These are phyloP conservation scores for Entelexis paramagnoliae DNA, from an alignment of 1,139 yeast genomes.

Conservation along the genomic window DNA sequence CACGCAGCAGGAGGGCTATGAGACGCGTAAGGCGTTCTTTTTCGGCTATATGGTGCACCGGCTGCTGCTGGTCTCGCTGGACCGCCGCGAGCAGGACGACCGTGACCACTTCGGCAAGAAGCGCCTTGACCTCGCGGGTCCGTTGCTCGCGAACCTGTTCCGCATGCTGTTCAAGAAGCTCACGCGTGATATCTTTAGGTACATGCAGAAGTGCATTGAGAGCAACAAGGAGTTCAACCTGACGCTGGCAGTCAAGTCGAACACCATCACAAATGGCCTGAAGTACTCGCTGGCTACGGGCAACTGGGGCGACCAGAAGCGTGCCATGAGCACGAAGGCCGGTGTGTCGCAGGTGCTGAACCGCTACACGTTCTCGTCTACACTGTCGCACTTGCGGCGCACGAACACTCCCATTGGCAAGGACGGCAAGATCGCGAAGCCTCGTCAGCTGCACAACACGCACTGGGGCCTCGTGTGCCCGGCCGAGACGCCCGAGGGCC, in stretches of 20 bases:
- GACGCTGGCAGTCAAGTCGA: conserved; percentile 92
- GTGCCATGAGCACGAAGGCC: conserved; percentile 97
- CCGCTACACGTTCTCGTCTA: conserved; percentile 94
- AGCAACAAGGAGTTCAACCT: conserved; percentile 93
- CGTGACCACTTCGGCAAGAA: conserved; percentile 99
- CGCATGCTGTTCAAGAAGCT: conserved; percentile 87
- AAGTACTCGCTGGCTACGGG: conserved; percentile 98
- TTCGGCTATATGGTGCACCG: conserved; percentile 97
- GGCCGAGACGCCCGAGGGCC: conserved; percentile 99
- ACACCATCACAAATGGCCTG: conserved; percentile 93
- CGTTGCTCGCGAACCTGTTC: conserved; percentile 87
- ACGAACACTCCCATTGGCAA: conserved; percentile 98
- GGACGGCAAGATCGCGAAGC: conserved; percentile 96
- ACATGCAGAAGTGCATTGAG: conserved; percentile 98
- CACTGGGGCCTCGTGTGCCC: conserved; percentile 99
- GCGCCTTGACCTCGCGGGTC: conserved; percentile 97
- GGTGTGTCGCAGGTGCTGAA: conserved; percentile 99
- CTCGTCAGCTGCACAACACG: conserved; percentile 96
- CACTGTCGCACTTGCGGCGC: conserved; percentile 94
- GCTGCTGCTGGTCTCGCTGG: conserved; percentile 85
- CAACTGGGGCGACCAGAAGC: conserved; percentile 99
- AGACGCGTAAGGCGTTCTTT: conserved; percentile 92
- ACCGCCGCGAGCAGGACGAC: conserved; percentile 95
- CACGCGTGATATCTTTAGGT: conserved; percentile 88
- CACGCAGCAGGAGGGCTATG: conserved; percentile 95